A percentile compares a stretch with the other conserved stretches of the same genome.
Conservation (phyloP, 2,329 filamentous ascomycete species). For the Fusarium buxicola region DNA sequence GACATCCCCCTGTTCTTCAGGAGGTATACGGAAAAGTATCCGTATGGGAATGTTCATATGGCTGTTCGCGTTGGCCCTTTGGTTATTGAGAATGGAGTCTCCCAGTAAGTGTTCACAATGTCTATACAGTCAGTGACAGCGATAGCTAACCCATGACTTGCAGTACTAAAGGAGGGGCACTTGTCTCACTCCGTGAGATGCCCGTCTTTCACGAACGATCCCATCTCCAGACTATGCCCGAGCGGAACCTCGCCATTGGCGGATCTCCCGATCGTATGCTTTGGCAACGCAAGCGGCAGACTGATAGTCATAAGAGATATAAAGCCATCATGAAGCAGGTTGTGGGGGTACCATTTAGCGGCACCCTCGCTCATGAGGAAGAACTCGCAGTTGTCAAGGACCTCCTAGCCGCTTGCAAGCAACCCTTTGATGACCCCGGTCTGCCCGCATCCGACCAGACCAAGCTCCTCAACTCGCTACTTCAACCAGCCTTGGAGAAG, state of each 20-base stretch:
- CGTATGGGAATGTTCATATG: constrained; percentile 56
- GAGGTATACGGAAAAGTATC: constrained; percentile 48
- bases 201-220: constrained; percentile 35
- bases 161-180: constrained; percentile 44
- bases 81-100: constrained; percentile 54
- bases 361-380: constrained; percentile 37
- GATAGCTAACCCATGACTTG: background rate
- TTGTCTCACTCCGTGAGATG: constrained; percentile 44
- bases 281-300: constrained; percentile 28
- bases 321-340: constrained; percentile 56
- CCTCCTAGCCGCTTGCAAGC: constrained; percentile 42
- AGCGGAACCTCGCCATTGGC: constrained; percentile 29
- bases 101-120: constrained; percentile 46
- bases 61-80: constrained; percentile 54
- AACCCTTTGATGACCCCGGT: constrained; percentile 38
- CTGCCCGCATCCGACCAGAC: constrained; percentile 25
- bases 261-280: constrained; percentile 22
- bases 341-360: constrained; percentile 52
- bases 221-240: constrained; percentile 36
- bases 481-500: constrained; percentile 27
- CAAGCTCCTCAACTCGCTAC: constrained; percentile 19
- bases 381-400: constrained; percentile 47
- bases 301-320: constrained; percentile 46
- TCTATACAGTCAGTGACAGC: background rate
- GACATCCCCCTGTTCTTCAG: constrained; percentile 49